These are phyloP conservation scores for Tarenaya hassleriana DNA, from an alignment of 345 rosid genomes.

Conservation along the genomic window DNA sequence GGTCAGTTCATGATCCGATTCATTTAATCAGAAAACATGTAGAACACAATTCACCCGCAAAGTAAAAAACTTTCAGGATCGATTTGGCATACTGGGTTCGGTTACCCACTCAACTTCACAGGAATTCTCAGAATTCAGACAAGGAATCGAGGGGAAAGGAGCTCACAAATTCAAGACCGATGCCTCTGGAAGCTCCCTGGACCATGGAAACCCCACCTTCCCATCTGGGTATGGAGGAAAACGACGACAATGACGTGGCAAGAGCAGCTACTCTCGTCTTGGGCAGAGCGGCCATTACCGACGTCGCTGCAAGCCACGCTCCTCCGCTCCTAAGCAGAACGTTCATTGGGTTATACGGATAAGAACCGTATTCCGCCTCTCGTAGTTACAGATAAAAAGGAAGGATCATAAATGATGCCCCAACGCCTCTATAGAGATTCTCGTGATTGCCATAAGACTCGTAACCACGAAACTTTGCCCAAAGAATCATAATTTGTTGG, in stretches of 20 bases:
- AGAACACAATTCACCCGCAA: no score
- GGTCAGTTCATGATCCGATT: no score
- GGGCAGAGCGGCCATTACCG: conserved; percentile 10
- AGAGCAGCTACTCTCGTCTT: conserved; percentile 19
- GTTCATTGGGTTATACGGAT: conserved; percentile 18
- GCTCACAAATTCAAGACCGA: conserved; percentile 82
- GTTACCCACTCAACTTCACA: no score
- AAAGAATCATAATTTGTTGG: no score
- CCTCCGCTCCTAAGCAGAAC: conserved; percentile 20
- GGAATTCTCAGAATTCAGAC: neutral
- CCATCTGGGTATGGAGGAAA: conserved; percentile 36
- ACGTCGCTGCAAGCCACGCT: conserved; percentile 16
- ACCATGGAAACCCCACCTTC: conserved; percentile 82
- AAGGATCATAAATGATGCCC: conserved; percentile 21
- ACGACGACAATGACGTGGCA: conserved; percentile 33
- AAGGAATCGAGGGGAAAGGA: neutral
- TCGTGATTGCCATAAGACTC: no score
- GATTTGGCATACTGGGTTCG: no score
- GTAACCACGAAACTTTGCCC: no score
- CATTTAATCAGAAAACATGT: no score
- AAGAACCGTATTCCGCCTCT: neutral
- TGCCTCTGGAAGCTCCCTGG: conserved; percentile 93
- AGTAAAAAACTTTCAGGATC: no score
- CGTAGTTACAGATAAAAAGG: conserved; percentile 1
- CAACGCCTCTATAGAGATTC: conserved; percentile 18